Base-by-base conservation (phyloP, 2,329 filamentous ascomycete species). In the Penicillium aurantiogriseum region DNA sequence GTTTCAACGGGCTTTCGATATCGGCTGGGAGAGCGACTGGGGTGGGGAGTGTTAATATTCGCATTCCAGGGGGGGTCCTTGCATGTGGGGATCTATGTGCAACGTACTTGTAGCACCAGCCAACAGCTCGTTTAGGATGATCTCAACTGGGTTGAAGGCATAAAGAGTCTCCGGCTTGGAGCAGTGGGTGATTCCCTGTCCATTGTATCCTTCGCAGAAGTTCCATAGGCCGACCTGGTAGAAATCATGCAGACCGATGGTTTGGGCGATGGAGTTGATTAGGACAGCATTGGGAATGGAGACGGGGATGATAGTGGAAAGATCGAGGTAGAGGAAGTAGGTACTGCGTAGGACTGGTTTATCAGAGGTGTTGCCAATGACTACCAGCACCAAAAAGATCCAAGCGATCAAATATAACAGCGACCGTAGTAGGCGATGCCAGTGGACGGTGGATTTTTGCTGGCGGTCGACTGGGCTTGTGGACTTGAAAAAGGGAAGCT, bases 221-320 rank as follows among this genome's bases (percentile, higher is more conserved):
- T 87, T 88, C 93, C 93, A 97, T 40, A 97, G 77, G 6, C 92
- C 92, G 29, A 96, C 89, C 68, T 92, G 89, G 75, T 97, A 97
- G 76, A 96, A 97, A 75, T 97, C 93, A 72, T 96, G 91, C 48
- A 97, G 81, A 31, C 92, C 93, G 53, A 97, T 80, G 23, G 88
- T 90, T 51, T 90, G 87, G 4, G 92, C 91, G 63, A 96, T 92
- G 45, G 87, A 91, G 79, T 96, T 96, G 75, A 96, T 88, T 45
- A 96, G 81, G 25, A 82, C 77, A 10, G 86, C 85, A 71, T 92
- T 88, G 42, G 88, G 88, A 17, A 90, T 83, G 5, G 84, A 85
- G 35, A 85, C 79, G 0, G 89, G 89, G 56, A 96, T 88, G 71
- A 97, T 88, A 68, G 95, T 84, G 65, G 89, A 85, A 48, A 97